These are phyloP conservation scores for Oryza officinalis DNA, from an alignment of 176 grass and related monocot genomes.

Conservation along the genomic window DNA sequence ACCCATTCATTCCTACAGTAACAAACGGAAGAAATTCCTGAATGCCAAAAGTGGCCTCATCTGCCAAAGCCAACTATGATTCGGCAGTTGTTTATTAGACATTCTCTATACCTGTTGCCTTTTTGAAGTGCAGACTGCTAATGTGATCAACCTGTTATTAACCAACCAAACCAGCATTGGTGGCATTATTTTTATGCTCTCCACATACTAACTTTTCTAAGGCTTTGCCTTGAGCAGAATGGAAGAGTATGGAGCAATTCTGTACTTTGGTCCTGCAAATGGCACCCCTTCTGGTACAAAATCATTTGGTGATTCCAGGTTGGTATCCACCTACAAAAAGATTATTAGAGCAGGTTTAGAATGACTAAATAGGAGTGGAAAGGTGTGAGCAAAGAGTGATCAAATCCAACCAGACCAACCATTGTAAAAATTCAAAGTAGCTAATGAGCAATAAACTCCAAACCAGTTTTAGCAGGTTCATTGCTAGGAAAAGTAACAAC, in stretches of 20 bases:
- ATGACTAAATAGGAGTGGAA: not conserved
- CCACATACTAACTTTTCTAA: slow-evolving; percentile 38
- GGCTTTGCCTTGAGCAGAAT: slow-evolving; percentile 81
- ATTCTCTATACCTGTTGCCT: not conserved
- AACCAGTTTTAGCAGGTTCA: not conserved
- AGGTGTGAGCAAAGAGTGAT: not conserved
- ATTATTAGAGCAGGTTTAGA: slow-evolving; percentile 10
- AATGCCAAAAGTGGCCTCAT: not conserved
- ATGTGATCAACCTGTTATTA: not conserved
- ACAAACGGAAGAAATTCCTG: not conserved
- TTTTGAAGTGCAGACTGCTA: not conserved
- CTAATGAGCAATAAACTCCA: not conserved
- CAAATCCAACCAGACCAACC: not conserved
- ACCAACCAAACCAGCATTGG: not conserved
- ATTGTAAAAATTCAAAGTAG: not conserved
- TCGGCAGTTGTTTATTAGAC: not conserved
- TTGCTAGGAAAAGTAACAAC: not conserved
- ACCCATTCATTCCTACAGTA: not conserved
- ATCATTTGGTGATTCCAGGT: slow-evolving; percentile 83
- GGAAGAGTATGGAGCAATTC: slow-evolving; percentile 73
- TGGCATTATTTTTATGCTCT: slow-evolving; percentile 29
- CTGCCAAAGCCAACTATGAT: not conserved
- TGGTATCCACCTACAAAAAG: slow-evolving; percentile 76
- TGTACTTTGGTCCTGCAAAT: slow-evolving; percentile 53
- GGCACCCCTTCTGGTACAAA: slow-evolving; percentile 58